Percentiles rank a stretch among this genome's conserved stretches.
Evolutionary conservation across 305 asterid genomes (phyloP).

Genomic region (Rubia tinctorum): DNA sequence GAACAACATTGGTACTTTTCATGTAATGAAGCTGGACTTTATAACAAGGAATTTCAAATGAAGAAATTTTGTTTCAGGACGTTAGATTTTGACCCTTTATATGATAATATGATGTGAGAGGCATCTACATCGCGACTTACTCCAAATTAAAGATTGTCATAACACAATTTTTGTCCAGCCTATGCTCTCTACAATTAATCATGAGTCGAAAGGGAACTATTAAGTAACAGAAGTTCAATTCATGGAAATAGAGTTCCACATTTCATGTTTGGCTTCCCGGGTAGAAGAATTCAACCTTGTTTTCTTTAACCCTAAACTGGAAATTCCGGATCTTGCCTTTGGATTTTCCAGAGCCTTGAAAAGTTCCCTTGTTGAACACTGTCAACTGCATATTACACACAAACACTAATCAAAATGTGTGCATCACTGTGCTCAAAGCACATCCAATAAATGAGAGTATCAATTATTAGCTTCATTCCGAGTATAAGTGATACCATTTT

Average conservation of each 20-base stretch:
- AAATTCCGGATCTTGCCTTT: constrained; percentile 54
- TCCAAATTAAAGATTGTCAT: too few relatives aligned
- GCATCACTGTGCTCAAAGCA: background rate
- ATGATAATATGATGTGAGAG: too few relatives aligned
- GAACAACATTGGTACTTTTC: too few relatives aligned
- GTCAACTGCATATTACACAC: constrained; percentile 48
- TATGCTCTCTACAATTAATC: background rate
- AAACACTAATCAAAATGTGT: background rate
- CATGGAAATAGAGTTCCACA: background rate
- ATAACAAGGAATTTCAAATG: too few relatives aligned
- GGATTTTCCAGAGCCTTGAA: constrained; percentile 32
- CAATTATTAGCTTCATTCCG: background rate
- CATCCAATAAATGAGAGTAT: background rate
- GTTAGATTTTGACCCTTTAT: too few relatives aligned
- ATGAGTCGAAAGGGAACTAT: background rate
- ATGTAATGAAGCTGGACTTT: too few relatives aligned
- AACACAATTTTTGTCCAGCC: too few relatives aligned
- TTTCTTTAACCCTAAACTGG: constrained; percentile 80
- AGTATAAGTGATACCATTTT: background rate
- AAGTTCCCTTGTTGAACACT: constrained; percentile 49
- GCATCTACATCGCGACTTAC: too few relatives aligned
- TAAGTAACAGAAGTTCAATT: background rate
- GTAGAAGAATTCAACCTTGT: constrained; percentile 65
- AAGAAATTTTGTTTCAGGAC: too few relatives aligned
- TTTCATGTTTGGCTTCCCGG: constrained; percentile 65